Evolutionary conservation across 2,329 filamentous ascomycete species (phyloP), one percentile per base, ranked within the genome.

Genomic region (Botrytis tulipae): DNA sequence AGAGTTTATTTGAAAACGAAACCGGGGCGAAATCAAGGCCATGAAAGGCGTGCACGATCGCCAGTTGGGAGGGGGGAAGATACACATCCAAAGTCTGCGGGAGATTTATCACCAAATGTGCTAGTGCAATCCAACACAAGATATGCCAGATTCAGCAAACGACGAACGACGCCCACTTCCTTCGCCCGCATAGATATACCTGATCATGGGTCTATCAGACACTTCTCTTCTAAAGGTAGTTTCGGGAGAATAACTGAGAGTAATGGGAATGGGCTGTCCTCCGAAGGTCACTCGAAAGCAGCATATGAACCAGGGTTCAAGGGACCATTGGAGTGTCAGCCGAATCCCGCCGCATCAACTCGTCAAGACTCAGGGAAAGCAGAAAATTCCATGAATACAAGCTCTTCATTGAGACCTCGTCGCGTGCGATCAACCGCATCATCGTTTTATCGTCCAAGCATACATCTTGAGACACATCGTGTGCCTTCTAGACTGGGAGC

Each of bases 1-100:
- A 74, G 73, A 66, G 61, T 69, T 59, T 46, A 76, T 65, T 73
- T 72, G n/a, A 61, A 32, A 42, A 44, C 42, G 44, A 32, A 62
- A 37, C n/a, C 54, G 57, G n/a, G 22, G 20, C 29, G 12, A 42
- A 61, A 62, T 12, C 54, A 62, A 46, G 37, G 25, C 22, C 20
- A 46, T 46, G 25, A 35, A 22, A 22, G 20, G 25, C 22, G 8
- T 63, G 37, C 25, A 40, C 14, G 2, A 37, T 37, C 66, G 4
- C 32, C 40, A 57, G 37, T 20, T 0, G 18, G 6, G 10, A 25
- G n/a, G 48, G 40, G 35, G 18, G 9, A 20, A 44, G 48, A 32
- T 16, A 32, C 7, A 57, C 42, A 18, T 37, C 37, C 51, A 57
- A 42, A 57, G 16, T 32, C 25, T 29, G 18, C 16, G 40, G 35